Base-by-base conservation (phyloP, 2,329 filamentous ascomycete species). In the Fusarium pseudonygamai region DNA sequence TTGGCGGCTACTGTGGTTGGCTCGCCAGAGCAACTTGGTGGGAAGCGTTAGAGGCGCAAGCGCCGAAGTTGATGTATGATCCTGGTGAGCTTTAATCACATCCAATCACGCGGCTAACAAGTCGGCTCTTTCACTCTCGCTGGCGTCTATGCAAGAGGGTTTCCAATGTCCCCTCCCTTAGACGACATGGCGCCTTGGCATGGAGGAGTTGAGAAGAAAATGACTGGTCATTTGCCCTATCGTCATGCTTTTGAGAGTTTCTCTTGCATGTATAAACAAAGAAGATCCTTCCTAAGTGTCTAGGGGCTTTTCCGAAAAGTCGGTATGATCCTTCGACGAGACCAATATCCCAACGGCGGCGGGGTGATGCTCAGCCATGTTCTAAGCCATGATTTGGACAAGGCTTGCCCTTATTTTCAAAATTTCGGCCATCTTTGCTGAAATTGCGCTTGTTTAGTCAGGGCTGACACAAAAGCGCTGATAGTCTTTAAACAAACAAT, bases 71-170 rank as follows among this genome's bases (percentile, higher is more conserved):
- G 26, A 50, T 40, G 59, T 62, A 60, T 52, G 57, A 67, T 64
- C 75, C 73, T 71, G 43, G 70, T 67, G 43, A 57, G 40, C 40
- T 69, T 63, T 45, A 50, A 46, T 46, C 52, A 68, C 61, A 71
- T 59, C 78, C 79, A 80, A 80, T 79, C 79, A 79, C 72, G 74
- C 72, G 65, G 67, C 72, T 74, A 73, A 69, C 45, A 60, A 59
- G 75, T 80, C 75, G 76, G 73, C 73, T 78, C 76, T 79, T 75
- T 74, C 72, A 71, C 72, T 72, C 53, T 52, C 71, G 45, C 62
- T 70, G 78, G 79, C 79, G 79, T 80, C 76, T 80, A 80, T 79
- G 73, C 70, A 64, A 70, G 72, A 75, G 66, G 69, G 18, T 61
- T 40, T 40, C 49, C 32, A 45, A 52, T 56, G 28, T 45, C 57